Evolutionary conservation across 108 stramenopile species (phyloP).

Genomic region (Skeletonema menzelii): DNA sequence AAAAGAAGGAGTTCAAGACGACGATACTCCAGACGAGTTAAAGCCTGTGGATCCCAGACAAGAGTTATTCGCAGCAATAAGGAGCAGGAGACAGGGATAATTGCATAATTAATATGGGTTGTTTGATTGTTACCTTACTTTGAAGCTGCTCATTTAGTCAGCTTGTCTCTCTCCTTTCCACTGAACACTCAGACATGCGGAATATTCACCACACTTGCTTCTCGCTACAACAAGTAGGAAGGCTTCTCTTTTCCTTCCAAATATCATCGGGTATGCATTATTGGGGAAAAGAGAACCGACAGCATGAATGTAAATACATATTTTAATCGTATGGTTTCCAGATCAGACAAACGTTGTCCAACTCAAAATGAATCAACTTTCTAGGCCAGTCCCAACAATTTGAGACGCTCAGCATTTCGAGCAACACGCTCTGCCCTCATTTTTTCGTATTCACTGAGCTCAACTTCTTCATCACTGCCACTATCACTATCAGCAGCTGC

Average conservation of each 20-base stretch:
- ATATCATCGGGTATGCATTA: background rate
- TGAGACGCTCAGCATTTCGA: constrained; percentile 83
- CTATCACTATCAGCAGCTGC: constrained; percentile 12
- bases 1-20: constrained; percentile 32
- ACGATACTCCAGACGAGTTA: background rate
- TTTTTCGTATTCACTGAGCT: constrained; percentile 89
- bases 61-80: constrained; percentile 15
- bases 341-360: background rate
- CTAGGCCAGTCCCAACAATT: constrained; percentile 78
- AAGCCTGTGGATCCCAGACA: constrained; percentile 5
- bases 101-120: background rate
- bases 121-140: background rate
- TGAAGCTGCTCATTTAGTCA: no score
- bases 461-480: constrained; percentile 52
- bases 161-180: no score
- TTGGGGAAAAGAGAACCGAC: background rate
- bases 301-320: background rate
- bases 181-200: no score
- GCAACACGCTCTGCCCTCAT: constrained; percentile 80
- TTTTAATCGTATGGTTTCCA: background rate
- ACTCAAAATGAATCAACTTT: background rate
- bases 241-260: no score
- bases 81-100: constrained; percentile 4
- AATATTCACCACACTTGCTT: no score
- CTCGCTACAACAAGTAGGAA: no score